Evolutionary conservation across 306 rosid genomes (phyloP), one percentile per base, ranked within the genome.

Genomic region (Glycine soja): DNA sequence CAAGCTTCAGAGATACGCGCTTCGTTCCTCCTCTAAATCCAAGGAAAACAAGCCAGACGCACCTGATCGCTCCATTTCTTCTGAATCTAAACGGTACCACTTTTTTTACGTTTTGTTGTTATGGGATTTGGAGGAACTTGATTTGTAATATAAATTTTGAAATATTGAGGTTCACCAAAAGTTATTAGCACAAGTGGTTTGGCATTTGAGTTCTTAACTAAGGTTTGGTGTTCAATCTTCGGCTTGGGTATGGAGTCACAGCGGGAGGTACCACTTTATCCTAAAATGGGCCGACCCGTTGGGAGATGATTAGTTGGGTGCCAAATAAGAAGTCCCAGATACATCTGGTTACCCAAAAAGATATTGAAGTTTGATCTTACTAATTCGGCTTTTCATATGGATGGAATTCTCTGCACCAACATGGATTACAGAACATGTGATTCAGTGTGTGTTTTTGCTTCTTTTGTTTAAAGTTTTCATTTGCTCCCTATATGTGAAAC

Each of bases 21-120:
- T 93, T 68, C 92, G 98, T 48, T 91, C 98, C 6, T 90, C 71
- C 56, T 15, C 63, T 11, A 93, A 88, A 75, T 7, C 75, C 13
- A 90, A 87, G 81, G 94, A 88, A 40, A 88, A 84, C 59, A 89
- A 84, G 68, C 77, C 82, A 1, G 70, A 80, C 40, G 86, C 11
- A 7, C 19, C 89, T 0, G 87, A 91, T 57, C 64, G 76, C 59
- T 38, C 91, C 24, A 76, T 5, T 75, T 70, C 80, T 76, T 77
- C 98, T 48, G 80, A 86, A 0, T 73, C 93, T 14, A 91, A 84
- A 88, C 85, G 98, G 97, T 93, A 36, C 40, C 5, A 36, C 5
- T 82, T 66, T 66, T 24, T 50, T 16, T 7, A 2, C 3, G 0
- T 47, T 3, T 59, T 42, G 7, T 42, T 42, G 7, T 42, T 6